These are phyloP conservation scores for Nakazawaea ambrosiae DNA, from an alignment of 805 yeast genomes.

Conservation along the genomic window DNA sequence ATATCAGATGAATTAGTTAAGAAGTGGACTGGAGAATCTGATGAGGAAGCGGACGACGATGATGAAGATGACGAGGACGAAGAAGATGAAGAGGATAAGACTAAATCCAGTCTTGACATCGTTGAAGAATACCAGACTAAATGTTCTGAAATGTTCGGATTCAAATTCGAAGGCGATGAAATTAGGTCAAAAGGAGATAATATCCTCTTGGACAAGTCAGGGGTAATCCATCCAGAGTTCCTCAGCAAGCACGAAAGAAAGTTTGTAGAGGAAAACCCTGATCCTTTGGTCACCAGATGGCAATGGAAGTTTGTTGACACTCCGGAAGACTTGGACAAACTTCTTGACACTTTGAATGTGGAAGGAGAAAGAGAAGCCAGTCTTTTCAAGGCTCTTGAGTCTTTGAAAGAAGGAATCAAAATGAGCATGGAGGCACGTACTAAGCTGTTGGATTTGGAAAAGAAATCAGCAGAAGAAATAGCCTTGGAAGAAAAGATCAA, in stretches of 20 bases:
- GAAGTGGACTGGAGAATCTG: conserved; percentile 16
- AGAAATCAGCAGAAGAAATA: conserved; percentile 33
- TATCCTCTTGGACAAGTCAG: conserved; percentile 28
- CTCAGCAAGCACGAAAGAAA: conserved; percentile 40
- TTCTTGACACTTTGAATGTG: conserved; percentile 63
- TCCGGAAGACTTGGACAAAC: conserved; percentile 44
- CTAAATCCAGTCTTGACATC: conserved; percentile 6
- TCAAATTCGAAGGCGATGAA: conserved; percentile 22
- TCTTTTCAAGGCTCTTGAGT: conserved; percentile 53
- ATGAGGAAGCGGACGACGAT: conserved; percentile 8
- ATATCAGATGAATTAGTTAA: conserved; percentile 32
- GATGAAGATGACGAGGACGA: conserved; percentile 16
- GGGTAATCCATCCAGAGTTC: conserved; percentile 20
- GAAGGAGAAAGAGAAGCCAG: conserved; percentile 70
- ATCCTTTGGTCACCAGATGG: conserved; percentile 39
- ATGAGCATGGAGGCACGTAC: conserved; percentile 54
- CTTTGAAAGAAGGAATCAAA: conserved; percentile 43
- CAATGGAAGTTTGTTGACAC: conserved; percentile 72
- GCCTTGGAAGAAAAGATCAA: conserved; percentile 32
- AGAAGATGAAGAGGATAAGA: conserved; percentile 8
- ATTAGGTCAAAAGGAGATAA: conserved; percentile 17
- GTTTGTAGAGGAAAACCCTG: conserved; percentile 58
- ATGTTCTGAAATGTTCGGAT: conserved; percentile 20
- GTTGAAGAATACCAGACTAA: conserved; percentile 2
- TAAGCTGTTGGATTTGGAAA: conserved; percentile 41